These are phyloP conservation scores for Leishmania arabica DNA, from an alignment of 208 protist species.

Conservation along the genomic window DNA sequence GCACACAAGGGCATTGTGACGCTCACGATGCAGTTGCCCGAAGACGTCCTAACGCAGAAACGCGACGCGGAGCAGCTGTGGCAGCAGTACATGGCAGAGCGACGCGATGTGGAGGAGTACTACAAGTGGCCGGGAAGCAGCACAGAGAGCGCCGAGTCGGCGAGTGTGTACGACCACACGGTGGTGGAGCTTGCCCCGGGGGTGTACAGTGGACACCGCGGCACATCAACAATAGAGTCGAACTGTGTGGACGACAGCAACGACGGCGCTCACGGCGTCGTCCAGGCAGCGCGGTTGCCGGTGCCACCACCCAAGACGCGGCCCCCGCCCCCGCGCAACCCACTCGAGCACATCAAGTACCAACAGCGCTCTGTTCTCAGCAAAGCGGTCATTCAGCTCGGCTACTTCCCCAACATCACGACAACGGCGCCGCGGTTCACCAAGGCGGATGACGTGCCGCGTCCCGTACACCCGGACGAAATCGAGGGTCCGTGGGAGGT, in stretches of 20 bases:
- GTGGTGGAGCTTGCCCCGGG: slow-evolving; percentile 81
- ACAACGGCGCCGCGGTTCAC: slow-evolving; percentile 42
- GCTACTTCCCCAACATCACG: slow-evolving; percentile 88
- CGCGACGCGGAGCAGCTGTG: slow-evolving; percentile 81
- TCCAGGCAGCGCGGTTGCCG: slow-evolving; percentile 62
- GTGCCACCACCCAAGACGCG: slow-evolving; percentile 63
- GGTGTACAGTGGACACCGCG: slow-evolving; percentile 30
- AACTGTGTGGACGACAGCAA: slow-evolving; percentile 7
- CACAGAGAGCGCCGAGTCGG: background rate
- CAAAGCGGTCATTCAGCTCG: slow-evolving; percentile 74
- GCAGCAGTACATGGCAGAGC: slow-evolving; percentile 70
- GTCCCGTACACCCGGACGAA: slow-evolving; percentile 88
- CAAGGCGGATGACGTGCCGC: slow-evolving; percentile 50
- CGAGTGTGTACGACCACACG: slow-evolving; percentile 74
- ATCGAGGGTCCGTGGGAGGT: slow-evolving; percentile 90
- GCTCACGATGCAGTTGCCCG: slow-evolving; percentile 64
- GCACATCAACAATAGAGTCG: background rate
- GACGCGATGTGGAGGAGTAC: slow-evolving; percentile 79
- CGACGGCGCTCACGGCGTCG: slow-evolving; percentile 22
- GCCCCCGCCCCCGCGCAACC: slow-evolving; percentile 49
- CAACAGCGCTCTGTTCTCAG: slow-evolving; percentile 64
- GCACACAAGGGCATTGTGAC: slow-evolving; percentile 82
- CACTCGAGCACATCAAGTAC: slow-evolving; percentile 78
- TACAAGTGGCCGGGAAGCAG: slow-evolving; percentile 56
- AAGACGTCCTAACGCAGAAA: slow-evolving; percentile 69